Conservation (phyloP, 2,329 filamentous ascomycete genomes). For the Ophiosphaerella herpotricha region DNA sequence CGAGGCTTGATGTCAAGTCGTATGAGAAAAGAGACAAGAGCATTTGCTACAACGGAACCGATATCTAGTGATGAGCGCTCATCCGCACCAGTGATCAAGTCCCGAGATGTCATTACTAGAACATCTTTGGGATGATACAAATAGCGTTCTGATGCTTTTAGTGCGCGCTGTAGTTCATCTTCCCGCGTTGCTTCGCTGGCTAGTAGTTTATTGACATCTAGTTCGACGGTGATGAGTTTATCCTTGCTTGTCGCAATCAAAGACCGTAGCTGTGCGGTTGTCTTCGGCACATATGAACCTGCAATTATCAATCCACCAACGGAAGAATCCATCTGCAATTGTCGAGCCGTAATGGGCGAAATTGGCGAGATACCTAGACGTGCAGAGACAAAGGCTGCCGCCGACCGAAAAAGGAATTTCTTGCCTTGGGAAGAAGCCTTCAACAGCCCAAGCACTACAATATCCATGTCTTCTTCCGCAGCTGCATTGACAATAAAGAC, state of each 20-base stretch:
- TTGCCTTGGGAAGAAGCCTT: conserved; percentile 46
- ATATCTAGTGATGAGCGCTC: conserved; percentile 60
- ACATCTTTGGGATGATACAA: conserved; percentile 57
- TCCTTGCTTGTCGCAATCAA: conserved; percentile 47
- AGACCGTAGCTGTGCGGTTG: conserved; percentile 58
- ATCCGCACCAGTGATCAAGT: conserved; percentile 56
- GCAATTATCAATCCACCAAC: conserved; percentile 60
- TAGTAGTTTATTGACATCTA: conserved; percentile 57
- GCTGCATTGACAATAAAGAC: conserved; percentile 60
- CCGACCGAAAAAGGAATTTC: conserved; percentile 54
- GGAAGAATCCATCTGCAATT: conserved; percentile 47
- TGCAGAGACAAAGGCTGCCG: conserved; percentile 55
- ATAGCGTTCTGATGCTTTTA: conserved; percentile 26
- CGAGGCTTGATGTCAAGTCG: conserved; percentile 55
- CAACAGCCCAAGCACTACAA: conserved; percentile 58
- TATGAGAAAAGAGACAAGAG: conserved; percentile 57
- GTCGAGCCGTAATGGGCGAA: conserved; percentile 54
- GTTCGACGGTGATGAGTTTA: conserved; percentile 52
- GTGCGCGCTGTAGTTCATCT: conserved; percentile 45
- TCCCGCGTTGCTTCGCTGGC: conserved; percentile 41
- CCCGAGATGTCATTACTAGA: conserved; percentile 63
- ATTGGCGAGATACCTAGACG: conserved; percentile 59
- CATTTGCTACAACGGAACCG: conserved; percentile 56
- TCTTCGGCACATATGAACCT: conserved; percentile 64
- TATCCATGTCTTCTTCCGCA: conserved; percentile 60